phyloP scores from a whole-genome alignment of 129 eudicot genomes.

The Centella asiatica region DNA sequence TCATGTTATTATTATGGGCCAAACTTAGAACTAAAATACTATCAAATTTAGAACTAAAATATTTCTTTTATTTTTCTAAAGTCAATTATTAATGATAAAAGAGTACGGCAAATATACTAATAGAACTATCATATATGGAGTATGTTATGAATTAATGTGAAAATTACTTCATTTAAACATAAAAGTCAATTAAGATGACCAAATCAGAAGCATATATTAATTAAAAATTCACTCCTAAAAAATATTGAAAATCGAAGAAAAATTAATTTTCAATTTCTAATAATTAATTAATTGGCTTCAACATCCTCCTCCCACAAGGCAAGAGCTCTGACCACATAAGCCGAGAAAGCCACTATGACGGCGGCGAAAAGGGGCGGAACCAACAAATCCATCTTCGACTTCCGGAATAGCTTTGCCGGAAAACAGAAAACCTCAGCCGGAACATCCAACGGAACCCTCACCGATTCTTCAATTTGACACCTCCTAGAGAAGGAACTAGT shows the following conservation, averaged over 20 bases:
- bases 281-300: slow-evolving; percentile 14
- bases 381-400: slow-evolving; percentile 53
- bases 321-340: slow-evolving; percentile 57
- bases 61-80: too few species aligned
- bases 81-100: too few species aligned
- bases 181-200: too few species aligned
- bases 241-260: not conserved
- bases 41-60: too few species aligned
- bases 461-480: slow-evolving; percentile 28
- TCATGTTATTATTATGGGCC: too few species aligned
- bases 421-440: slow-evolving; percentile 52
- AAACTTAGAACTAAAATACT: too few species aligned
- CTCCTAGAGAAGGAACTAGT: slow-evolving; percentile 34
- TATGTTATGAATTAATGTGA: too few species aligned
- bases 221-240: too few species aligned
- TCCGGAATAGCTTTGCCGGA: slow-evolving; percentile 33
- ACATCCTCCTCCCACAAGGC: slow-evolving; percentile 77
- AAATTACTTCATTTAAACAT: too few species aligned
- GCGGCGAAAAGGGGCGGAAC: slow-evolving; percentile 91
- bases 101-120: too few species aligned
- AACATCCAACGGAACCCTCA: slow-evolving; percentile 59
- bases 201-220: too few species aligned
- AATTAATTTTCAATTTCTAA: not conserved
- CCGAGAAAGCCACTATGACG: slow-evolving; percentile 56
- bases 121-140: too few species aligned